phyloP scores from a whole-genome alignment of 768 basidiomycete species.

The Suillus placidus region DNA sequence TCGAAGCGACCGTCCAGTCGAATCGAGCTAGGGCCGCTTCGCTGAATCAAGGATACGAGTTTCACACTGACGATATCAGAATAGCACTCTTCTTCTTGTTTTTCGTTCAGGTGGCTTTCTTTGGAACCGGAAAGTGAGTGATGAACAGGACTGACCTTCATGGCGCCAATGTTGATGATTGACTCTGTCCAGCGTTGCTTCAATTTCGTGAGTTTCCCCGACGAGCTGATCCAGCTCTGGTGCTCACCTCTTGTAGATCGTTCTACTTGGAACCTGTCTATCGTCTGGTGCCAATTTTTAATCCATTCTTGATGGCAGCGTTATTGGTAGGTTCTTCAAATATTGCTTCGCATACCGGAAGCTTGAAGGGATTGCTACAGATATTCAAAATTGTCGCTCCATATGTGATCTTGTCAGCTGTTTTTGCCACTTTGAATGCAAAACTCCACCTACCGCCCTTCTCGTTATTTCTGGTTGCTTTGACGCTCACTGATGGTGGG shows the following conservation, averaged over 20 bases:
- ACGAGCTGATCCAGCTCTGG: background rate
- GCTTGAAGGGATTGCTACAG: conserved; percentile 35
- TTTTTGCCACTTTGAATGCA: conserved; percentile 69
- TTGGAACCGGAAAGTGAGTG: conserved; percentile 81
- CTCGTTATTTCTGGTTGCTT: conserved; percentile 76
- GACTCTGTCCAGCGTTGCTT: conserved; percentile 60
- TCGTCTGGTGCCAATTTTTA: conserved; percentile 83
- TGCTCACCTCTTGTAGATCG: conserved; percentile 44
- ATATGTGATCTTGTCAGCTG: conserved; percentile 73
- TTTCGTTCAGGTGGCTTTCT: conserved; percentile 86
- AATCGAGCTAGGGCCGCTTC: conserved; percentile 6
- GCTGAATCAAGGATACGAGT: conserved; percentile 37
- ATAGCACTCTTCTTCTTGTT: conserved; percentile 83
- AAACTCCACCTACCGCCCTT: conserved; percentile 73
- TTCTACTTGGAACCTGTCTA: conserved; percentile 91
- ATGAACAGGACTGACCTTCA: background rate
- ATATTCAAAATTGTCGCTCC: conserved; percentile 84
- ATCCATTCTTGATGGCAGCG: conserved; percentile 79
- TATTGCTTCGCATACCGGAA: conserved; percentile 3
- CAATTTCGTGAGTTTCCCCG: conserved; percentile 64
- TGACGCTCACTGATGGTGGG: conserved; percentile 72
- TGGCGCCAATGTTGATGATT: conserved; percentile 4
- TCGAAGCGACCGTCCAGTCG: conserved; percentile 47
- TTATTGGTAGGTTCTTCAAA: conserved; percentile 52
- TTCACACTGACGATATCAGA: conserved; percentile 64